phyloP scores from a whole-genome alignment of 176 grass and related monocot species.

The Canna indica region DNA sequence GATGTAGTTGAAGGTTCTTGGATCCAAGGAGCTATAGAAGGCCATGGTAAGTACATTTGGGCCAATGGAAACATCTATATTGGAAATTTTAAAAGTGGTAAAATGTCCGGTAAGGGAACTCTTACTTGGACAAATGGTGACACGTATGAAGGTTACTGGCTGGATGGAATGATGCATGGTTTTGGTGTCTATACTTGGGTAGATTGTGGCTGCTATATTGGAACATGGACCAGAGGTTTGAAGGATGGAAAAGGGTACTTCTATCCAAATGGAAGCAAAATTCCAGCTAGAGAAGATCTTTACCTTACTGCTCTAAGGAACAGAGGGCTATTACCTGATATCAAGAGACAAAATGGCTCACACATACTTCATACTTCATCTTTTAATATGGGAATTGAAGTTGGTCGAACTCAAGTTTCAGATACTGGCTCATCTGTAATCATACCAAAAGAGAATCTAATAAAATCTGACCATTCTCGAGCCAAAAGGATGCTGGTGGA shows the following conservation, averaged over 20 bases:
- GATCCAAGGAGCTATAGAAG: slow-evolving; percentile 84
- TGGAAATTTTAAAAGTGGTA: slow-evolving; percentile 80
- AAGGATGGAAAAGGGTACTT: slow-evolving; percentile 95
- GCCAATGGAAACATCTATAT: slow-evolving; percentile 51
- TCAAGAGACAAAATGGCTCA: slow-evolving; percentile 13
- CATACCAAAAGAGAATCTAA: not conserved
- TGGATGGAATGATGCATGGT: slow-evolving; percentile 83
- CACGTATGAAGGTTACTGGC: slow-evolving; percentile 83
- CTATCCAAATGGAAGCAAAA: slow-evolving; percentile 69
- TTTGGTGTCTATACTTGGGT: slow-evolving; percentile 94
- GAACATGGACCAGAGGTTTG: slow-evolving; percentile 88
- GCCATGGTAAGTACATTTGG: slow-evolving; percentile 85
- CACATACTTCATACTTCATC: slow-evolving; percentile 16
- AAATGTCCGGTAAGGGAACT: slow-evolving; percentile 82
- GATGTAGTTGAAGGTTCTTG: slow-evolving; percentile 83
- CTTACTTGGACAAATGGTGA: slow-evolving; percentile 92
- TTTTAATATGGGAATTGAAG: slow-evolving; percentile 3
- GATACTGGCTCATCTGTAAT: not conserved
- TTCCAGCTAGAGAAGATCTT: slow-evolving; percentile 54
- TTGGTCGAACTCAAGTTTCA: not conserved
- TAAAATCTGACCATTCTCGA: not conserved
- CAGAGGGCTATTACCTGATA: slow-evolving; percentile 37
- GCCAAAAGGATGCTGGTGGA: not conserved
- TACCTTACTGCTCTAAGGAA: slow-evolving; percentile 67
- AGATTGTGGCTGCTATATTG: slow-evolving; percentile 64